Percentiles rank a stretch among this genome's conserved stretches.
phyloP scores from a whole-genome alignment of 1,284 basidiomycete species.

The Ceratobasidium sp. region DNA sequence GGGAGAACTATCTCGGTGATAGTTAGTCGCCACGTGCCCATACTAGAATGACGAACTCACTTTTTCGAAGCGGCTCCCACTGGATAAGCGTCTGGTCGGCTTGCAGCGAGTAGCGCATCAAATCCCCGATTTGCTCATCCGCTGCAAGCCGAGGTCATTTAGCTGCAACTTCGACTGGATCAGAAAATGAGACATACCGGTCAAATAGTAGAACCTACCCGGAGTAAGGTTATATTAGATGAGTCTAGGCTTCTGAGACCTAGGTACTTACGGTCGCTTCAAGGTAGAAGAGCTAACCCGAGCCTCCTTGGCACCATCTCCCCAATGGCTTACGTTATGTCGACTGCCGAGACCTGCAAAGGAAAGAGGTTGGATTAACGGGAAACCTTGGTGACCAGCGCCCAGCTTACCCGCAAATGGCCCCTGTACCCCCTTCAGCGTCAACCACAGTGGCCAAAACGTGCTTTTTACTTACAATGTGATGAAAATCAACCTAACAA shows the following conservation, averaged over 20 bases:
- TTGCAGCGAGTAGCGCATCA: constrained; percentile 61
- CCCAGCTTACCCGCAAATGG: constrained; percentile 56
- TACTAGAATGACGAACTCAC: neutral
- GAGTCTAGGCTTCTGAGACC: constrained; percentile 53
- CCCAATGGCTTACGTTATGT: constrained; percentile 63
- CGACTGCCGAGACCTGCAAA: constrained; percentile 57
- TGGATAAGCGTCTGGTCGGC: constrained; percentile 61
- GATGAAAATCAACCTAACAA: constrained; percentile 58
- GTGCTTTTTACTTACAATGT: constrained; percentile 51
- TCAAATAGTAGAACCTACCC: constrained; percentile 40
- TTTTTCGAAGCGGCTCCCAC: constrained; percentile 62
- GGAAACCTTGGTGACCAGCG: neutral
- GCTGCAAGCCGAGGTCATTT: constrained; percentile 52
- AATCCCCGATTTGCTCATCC: constrained; percentile 61
- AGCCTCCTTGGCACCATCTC: constrained; percentile 63
- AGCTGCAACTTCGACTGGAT: too few species aligned
- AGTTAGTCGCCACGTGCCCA: neutral
- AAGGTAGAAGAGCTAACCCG: constrained; percentile 59
- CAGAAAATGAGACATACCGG: neutral
- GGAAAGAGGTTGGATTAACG: neutral
- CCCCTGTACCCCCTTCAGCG: constrained; percentile 50
- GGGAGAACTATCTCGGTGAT: constrained; percentile 56
- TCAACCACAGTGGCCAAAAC: neutral
- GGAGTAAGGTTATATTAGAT: neutral
- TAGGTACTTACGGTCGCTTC: constrained; percentile 56